phyloP scores from a whole-genome alignment of 768 basidiomycete species.

The Rhodosporidiobolus sp. region DNA sequence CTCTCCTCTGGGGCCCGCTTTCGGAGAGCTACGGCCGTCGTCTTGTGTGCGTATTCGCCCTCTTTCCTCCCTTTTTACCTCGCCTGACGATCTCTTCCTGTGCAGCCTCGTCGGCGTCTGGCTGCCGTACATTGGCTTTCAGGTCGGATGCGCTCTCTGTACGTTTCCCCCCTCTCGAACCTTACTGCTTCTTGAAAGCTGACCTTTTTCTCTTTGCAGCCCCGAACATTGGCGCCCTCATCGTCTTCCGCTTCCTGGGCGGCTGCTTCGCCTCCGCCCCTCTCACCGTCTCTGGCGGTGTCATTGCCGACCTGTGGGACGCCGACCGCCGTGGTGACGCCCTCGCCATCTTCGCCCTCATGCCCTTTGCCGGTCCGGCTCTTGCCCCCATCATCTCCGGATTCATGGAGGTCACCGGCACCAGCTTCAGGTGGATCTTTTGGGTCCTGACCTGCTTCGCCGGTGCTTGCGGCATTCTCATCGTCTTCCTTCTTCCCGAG shows the following conservation, averaged over 20 bases:
- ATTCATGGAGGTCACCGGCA: constrained; percentile 29
- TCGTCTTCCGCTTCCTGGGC: constrained; percentile 42
- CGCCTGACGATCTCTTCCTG: no score
- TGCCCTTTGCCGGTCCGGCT: constrained; percentile 35
- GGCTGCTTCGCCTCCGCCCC: constrained; percentile 41
- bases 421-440: constrained; percentile 38
- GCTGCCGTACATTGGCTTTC: constrained; percentile 38
- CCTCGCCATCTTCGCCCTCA: constrained; percentile 41
- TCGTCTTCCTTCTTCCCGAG: constrained; percentile 38
- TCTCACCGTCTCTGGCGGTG: constrained; percentile 37
- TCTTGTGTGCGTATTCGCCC: neutral
- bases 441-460: constrained; percentile 35
- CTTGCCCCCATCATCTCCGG: constrained; percentile 42
- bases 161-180: constrained; percentile 34
- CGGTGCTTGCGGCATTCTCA: constrained; percentile 34
- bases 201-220: constrained; percentile 45
- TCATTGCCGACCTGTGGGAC: constrained; percentile 43
- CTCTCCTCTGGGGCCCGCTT: constrained; percentile 33
- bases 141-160: constrained; percentile 40
- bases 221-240: constrained; percentile 34
- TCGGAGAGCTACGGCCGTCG: constrained; percentile 41
- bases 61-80: no score
- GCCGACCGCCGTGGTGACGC: constrained; percentile 41
- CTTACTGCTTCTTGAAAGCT: no score
- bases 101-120: constrained; percentile 32